phyloP scores from a whole-genome alignment of 2,329 filamentous ascomycete genomes.

The Cladosporium velox region DNA sequence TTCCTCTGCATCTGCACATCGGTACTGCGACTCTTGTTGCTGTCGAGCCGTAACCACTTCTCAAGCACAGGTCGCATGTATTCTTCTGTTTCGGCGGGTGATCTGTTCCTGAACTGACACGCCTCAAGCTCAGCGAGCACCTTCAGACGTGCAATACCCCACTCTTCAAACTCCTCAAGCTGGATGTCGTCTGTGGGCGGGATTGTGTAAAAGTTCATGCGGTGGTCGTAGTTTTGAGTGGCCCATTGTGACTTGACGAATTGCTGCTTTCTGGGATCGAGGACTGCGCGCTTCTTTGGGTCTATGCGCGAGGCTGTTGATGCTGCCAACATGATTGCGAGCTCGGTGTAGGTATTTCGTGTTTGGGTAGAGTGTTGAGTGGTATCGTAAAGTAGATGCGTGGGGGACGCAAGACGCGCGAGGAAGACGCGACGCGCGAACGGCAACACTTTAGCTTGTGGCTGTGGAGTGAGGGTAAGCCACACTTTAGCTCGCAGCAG shows the following conservation, averaged over 20 bases:
- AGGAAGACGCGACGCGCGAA: conserved; percentile 14
- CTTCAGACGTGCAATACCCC: conserved; percentile 90
- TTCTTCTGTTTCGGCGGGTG: conserved; percentile 73
- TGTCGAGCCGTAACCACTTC: conserved; percentile 80
- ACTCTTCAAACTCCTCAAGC: conserved; percentile 96
- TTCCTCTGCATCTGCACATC: conserved; percentile 72
- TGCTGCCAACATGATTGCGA: conserved; percentile 16
- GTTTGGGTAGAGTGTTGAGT: neutral
- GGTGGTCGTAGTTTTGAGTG: conserved; percentile 76
- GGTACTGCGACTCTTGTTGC: conserved; percentile 65
- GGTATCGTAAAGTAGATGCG: conserved; percentile 3
- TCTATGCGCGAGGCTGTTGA: conserved; percentile 43
- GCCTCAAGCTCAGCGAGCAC: conserved; percentile 88
- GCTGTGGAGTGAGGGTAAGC: neutral
- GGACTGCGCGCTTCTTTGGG: conserved; percentile 71
- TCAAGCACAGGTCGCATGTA: conserved; percentile 86
- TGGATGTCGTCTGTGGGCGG: conserved; percentile 93
- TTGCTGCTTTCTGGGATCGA: conserved; percentile 83
- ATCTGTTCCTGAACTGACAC: conserved; percentile 91
- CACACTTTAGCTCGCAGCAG: conserved; percentile 9
- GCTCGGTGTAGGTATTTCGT: neutral
- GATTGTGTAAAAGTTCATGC: conserved; percentile 87
- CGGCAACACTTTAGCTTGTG: neutral
- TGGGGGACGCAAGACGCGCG: neutral
- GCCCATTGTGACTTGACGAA: conserved; percentile 78